phyloP scores from a whole-genome alignment of 2,329 filamentous ascomycete species.

The Thermothelomyces thermophilus region DNA sequence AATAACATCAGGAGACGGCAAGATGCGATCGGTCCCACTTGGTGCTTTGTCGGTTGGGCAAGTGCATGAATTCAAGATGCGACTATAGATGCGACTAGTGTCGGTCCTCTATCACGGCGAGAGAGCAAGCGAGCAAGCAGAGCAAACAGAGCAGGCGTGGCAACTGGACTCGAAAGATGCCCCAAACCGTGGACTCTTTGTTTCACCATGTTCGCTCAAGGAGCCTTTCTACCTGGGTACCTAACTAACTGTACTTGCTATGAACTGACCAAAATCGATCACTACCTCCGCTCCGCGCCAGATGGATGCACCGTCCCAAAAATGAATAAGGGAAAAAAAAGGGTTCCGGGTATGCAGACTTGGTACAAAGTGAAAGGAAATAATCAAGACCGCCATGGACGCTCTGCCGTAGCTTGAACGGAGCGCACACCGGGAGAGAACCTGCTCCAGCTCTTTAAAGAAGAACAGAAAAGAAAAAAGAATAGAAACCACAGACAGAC shows the following conservation, averaged over 20 bases:
- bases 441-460: neutral
- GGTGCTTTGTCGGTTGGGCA: neutral
- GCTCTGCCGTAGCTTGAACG: slow-evolving; percentile 1
- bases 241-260: slow-evolving; percentile 7
- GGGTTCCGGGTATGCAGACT: slow-evolving; percentile 9
- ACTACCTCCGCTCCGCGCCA: neutral
- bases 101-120: no score
- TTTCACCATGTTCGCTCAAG: neutral
- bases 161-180: neutral
- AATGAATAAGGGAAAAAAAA: no score
- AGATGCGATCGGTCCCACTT: neutral
- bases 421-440: neutral
- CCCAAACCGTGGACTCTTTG: neutral
- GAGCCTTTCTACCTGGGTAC: no score
- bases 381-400: neutral
- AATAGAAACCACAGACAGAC: neutral
- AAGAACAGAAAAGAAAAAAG: neutral
- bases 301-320: slow-evolving; percentile 2
- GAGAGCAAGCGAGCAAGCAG: no score
- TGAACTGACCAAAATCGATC: neutral
- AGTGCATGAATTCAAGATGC: no score
- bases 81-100: no score
- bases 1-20: neutral
- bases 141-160: no score
- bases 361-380: slow-evolving; percentile 4